These are phyloP conservation scores for Fagus sylvatica DNA, from an alignment of 306 rosid species.

Conservation along the genomic window DNA sequence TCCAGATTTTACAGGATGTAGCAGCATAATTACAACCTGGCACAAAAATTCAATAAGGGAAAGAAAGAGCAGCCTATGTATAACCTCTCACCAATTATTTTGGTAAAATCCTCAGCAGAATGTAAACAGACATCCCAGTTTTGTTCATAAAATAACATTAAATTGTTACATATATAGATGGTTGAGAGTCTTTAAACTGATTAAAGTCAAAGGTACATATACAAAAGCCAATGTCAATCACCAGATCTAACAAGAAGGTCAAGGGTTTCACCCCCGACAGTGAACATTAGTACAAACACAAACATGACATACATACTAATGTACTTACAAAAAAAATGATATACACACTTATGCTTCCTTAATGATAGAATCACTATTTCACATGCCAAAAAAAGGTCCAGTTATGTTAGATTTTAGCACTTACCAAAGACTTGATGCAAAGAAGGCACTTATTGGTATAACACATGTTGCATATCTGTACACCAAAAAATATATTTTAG, in stretches of 20 bases:
- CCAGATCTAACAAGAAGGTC: background rate
- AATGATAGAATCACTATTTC: background rate
- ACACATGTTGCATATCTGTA: slow-evolving; percentile 93
- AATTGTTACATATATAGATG: background rate
- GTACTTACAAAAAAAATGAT: too few relatives aligned
- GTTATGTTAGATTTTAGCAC: slow-evolving; percentile 22
- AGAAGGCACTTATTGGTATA: slow-evolving; percentile 90
- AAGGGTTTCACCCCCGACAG: background rate
- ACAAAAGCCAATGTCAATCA: background rate
- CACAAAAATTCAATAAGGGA: too few relatives aligned
- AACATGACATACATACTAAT: background rate
- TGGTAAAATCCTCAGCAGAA: background rate
- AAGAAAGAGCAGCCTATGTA: too few relatives aligned
- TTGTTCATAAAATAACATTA: background rate
- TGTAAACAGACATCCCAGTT: background rate
- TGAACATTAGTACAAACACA: background rate
- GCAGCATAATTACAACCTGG: too few relatives aligned
- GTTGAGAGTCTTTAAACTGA: background rate
- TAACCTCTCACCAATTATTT: background rate
- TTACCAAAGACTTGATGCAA: slow-evolving; percentile 98
- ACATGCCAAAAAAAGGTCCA: slow-evolving; percentile 3
- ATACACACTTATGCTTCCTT: background rate
- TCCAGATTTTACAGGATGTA: background rate
- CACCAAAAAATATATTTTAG: slow-evolving; percentile 15
- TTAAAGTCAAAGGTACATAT: background rate